Conservation (phyloP, 2,329 filamentous ascomycete genomes). For the Calonectria naviculata region DNA sequence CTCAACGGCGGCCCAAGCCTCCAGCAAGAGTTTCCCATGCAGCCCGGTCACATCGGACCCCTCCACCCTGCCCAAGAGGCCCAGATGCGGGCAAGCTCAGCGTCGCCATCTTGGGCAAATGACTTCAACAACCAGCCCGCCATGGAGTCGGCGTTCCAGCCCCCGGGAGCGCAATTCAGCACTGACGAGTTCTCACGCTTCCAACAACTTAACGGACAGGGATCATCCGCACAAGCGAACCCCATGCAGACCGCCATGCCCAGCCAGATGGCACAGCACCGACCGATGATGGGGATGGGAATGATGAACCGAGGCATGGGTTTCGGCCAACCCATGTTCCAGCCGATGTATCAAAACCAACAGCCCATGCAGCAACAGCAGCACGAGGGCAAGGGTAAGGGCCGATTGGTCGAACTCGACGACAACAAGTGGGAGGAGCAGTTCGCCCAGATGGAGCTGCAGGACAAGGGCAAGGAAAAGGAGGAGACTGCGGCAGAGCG, state of each 20-base stretch:
- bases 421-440: constrained; percentile 97
- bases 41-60: constrained; percentile 56
- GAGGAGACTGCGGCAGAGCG: constrained; percentile 80
- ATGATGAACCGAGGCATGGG: constrained; percentile 65
- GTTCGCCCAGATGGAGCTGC: constrained; percentile 87
- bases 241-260: constrained; percentile 67
- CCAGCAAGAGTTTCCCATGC: constrained; percentile 65
- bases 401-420: constrained; percentile 93
- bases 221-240: constrained; percentile 62
- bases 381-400: constrained; percentile 79
- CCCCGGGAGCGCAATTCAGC: constrained; percentile 72
- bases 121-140: constrained; percentile 69
- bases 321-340: constrained; percentile 64
- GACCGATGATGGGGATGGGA: constrained; percentile 68
- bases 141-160: constrained; percentile 79
- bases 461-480: constrained; percentile 64
- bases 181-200: constrained; percentile 90
- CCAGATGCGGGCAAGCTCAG: constrained; percentile 64
- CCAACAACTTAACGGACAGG: constrained; percentile 76
- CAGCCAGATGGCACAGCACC: constrained; percentile 63
- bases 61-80: constrained; percentile 61
- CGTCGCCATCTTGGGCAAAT: constrained; percentile 65
- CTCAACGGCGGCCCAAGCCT: constrained; percentile 79
- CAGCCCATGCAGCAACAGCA: constrained; percentile 56
- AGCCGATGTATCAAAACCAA: constrained; percentile 59